These are phyloP conservation scores for Morella rubra DNA, from an alignment of 306 rosid species.

Conservation along the genomic window DNA sequence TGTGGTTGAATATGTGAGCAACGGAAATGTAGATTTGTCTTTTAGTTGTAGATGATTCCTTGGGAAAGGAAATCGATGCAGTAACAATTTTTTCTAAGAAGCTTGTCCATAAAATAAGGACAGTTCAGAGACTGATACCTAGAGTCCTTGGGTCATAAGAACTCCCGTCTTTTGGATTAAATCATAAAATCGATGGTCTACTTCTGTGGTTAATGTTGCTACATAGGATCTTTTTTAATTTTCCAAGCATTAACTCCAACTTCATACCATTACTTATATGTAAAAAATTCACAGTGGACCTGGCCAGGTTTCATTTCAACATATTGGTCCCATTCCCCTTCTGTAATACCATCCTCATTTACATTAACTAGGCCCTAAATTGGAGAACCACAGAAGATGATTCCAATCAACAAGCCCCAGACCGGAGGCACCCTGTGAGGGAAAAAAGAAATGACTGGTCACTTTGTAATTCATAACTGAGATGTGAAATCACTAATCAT, in stretches of 20 bases:
- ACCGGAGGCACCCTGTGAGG: background rate
- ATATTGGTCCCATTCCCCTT: no score
- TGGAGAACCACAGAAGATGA: no score
- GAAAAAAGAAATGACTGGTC: background rate
- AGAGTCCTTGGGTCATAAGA: constrained; percentile 5
- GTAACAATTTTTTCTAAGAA: background rate
- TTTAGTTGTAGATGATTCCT: background rate
- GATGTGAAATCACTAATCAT: background rate
- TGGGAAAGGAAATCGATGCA: background rate
- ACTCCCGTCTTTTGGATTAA: background rate
- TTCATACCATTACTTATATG: background rate
- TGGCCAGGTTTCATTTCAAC: background rate
- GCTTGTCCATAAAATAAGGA: background rate
- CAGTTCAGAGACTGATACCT: background rate
- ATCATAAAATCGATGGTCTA: background rate
- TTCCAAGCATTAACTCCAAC: background rate
- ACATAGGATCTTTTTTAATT: background rate
- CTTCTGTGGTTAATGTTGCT: background rate
- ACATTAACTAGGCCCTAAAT: no score
- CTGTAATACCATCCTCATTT: no score
- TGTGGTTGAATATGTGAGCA: background rate
- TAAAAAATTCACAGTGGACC: background rate
- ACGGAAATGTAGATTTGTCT: background rate
- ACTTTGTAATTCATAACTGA: background rate
- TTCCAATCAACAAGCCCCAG: no score